Evolutionary conservation across 2,329 filamentous ascomycete species (phyloP), one percentile per base, ranked within the genome.

Genomic region (Trichoderma pleuroti): DNA sequence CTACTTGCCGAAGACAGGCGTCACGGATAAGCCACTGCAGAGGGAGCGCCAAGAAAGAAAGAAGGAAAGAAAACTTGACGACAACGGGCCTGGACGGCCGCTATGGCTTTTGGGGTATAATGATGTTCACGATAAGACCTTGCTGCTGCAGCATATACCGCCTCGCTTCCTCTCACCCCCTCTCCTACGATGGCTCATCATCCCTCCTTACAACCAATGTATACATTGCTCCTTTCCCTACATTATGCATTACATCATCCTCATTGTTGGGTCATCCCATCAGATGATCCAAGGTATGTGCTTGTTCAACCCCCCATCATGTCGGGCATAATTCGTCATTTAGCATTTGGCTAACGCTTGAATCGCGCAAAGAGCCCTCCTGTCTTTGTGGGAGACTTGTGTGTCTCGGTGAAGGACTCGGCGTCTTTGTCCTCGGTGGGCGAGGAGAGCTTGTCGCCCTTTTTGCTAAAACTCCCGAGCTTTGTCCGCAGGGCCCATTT

Each of bases 401-500:
- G 73, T 30, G 77, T 76, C 30, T 74, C 74, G 24, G 26, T 60
- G 24, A 57, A 39, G 49, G 62, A 34, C 28, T 49, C 63, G 26
- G 52, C 64, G 46, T 72, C 73, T 71, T 75, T 73, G 52, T 72
- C 68, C 16, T 74, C 73, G 16, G 64, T 64, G 2, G 70, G 71
- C 4, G 70, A 72, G 3, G 63, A 46, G 1, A 69, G 30, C 39
- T 62, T 76, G 46, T 80, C 76, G 67, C 67, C 72, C 42, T 77
- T 74, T 52, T 76, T 79, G 66, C 76, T 78, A 66, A 79, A 73
- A 56, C 79, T 79, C 18, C 80, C 81, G 24, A 84, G 77, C 68
- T 80, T 81, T 5, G 80, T 80, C 75, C 81, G 82, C 67, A 89
- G 76, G 18, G 81, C 81, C 84, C 86, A 86, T 59, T 83, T 81